These are phyloP conservation scores for Diaporthe vexans DNA, from an alignment of 2,329 filamentous ascomycete genomes.

Conservation along the genomic window DNA sequence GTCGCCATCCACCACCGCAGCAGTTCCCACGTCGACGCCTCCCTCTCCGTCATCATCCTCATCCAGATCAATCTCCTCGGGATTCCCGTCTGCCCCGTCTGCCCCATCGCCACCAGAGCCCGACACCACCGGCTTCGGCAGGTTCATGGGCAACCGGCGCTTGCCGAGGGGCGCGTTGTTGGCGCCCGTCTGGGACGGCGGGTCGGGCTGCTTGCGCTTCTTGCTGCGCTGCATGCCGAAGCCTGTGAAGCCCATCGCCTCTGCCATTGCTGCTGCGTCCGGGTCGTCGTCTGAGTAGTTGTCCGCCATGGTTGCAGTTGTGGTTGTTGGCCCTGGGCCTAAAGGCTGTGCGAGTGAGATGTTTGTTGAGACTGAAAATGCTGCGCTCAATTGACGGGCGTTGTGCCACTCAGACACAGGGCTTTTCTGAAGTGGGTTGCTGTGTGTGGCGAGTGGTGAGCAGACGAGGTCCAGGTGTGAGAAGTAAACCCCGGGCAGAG, in stretches of 20 bases:
- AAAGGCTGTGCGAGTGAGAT: neutral
- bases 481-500: neutral
- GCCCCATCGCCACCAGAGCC: neutral
- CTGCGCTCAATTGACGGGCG: neutral
- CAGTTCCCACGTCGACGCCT: slow-evolving; percentile 13
- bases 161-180: slow-evolving; percentile 57
- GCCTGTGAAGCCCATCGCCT: slow-evolving; percentile 79
- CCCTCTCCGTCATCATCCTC: slow-evolving; percentile 52
- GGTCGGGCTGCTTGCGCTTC: slow-evolving; percentile 75
- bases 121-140: slow-evolving; percentile 39
- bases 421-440: neutral
- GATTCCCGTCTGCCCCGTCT: slow-evolving; percentile 47
- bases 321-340: too few relatives aligned
- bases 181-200: slow-evolving; percentile 60
- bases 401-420: too few relatives aligned
- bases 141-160: slow-evolving; percentile 47
- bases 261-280: slow-evolving; percentile 69
- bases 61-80: slow-evolving; percentile 62
- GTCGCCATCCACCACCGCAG: neutral
- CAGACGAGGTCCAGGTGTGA: neutral
- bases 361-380: neutral
- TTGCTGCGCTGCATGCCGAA: slow-evolving; percentile 75
- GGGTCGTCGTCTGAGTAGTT: slow-evolving; percentile 43
- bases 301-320: slow-evolving; percentile 34
- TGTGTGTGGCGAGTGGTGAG: neutral